phyloP scores from a whole-genome alignment of 768 basidiomycete genomes.

The Lactifluus rugatus region DNA sequence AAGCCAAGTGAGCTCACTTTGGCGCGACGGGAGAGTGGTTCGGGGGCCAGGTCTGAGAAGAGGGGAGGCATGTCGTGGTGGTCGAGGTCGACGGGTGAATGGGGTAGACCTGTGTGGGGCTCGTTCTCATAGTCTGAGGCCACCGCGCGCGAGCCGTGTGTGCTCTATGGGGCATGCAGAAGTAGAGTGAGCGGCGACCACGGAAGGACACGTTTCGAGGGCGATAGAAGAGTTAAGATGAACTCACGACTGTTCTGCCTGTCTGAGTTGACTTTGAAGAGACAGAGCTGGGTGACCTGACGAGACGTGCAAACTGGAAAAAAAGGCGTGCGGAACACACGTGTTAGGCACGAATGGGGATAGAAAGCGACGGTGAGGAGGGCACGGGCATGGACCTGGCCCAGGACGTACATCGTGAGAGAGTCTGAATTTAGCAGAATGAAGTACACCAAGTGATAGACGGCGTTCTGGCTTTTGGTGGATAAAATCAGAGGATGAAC shows the following conservation, averaged over 20 bases:
- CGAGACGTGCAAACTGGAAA: conserved; percentile 21
- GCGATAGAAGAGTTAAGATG: conserved; percentile 1
- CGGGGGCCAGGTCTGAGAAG: conserved; percentile 5
- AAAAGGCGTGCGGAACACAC: conserved; percentile 24
- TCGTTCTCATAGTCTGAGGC: conserved; percentile 20
- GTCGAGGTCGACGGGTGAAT: conserved; percentile 17
- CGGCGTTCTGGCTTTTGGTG: conserved; percentile 20
- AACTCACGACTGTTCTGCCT: conserved; percentile 15
- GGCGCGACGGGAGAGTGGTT: conserved; percentile 9
- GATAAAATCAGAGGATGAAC: background rate
- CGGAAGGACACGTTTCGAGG: conserved; percentile 6
- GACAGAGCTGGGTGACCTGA: conserved; percentile 17
- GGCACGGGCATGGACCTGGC: conserved; percentile 3
- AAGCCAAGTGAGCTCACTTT: conserved; percentile 8
- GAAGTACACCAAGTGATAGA: conserved; percentile 26
- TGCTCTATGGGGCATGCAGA: conserved; percentile 15
- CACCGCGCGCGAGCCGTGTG: conserved; percentile 20
- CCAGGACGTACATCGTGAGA: conserved; percentile 30
- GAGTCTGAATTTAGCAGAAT: conserved; percentile 28
- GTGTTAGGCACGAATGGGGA: conserved; percentile 27
- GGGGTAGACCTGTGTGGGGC: conserved; percentile 6
- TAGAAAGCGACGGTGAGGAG: conserved; percentile 21
- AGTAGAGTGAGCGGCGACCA: conserved; percentile 1
- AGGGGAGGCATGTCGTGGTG: conserved; percentile 17
- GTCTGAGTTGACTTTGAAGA: conserved; percentile 17